Evolutionary conservation across 148 eudicot genomes (phyloP), one percentile per base, ranked within the genome.

Genomic region (Rhododendron molle): DNA sequence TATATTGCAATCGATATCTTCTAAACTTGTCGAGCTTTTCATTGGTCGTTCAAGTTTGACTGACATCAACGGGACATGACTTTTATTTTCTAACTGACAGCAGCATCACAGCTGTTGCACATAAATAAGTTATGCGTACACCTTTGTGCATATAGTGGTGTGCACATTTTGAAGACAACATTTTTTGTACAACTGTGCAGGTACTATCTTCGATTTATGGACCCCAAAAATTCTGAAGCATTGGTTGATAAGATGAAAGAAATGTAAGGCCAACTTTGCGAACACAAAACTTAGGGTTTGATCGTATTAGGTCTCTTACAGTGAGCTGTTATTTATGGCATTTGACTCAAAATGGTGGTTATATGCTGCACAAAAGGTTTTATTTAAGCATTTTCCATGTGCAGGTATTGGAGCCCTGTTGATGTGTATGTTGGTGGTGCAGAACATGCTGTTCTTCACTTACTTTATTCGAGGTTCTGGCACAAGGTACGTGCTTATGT

Each of bases 391-490:
- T 85, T 71, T 86, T 60, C 50, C 44, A 74, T 83, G 54, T 90
- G 71, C 92, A 97, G 99, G 90, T 97, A 97, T 86, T 97, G 99
- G 99, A 69, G 99, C 89, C 99, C 96, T 76, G 99, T 97, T 88
- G 99, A 97, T 94, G 95, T 97, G 30, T 97, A 97, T 86, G 99
- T 97, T 87, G 99, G 99, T 88, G 99, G 99, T 83, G 98, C 99
- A 86, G 98, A 97, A 89, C 99, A 97, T 92, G 99, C 99, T 78
- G 99, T 97, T 88, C 98, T 97, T 91, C 98, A 97, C 90, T 92
- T 97, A 73, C 98, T 97, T 79, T 97, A 97, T 91, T 91, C 99
- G 15, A 91, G 99, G 88, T 97, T 97, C 90, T 97, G 99, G 99
- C 99, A 97, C 92, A 97, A 97, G 99, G 99, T 94, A 77, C 78